These are phyloP conservation scores for Fusarium nanum DNA, from an alignment of 2,329 filamentous ascomycete genomes.

Conservation along the genomic window DNA sequence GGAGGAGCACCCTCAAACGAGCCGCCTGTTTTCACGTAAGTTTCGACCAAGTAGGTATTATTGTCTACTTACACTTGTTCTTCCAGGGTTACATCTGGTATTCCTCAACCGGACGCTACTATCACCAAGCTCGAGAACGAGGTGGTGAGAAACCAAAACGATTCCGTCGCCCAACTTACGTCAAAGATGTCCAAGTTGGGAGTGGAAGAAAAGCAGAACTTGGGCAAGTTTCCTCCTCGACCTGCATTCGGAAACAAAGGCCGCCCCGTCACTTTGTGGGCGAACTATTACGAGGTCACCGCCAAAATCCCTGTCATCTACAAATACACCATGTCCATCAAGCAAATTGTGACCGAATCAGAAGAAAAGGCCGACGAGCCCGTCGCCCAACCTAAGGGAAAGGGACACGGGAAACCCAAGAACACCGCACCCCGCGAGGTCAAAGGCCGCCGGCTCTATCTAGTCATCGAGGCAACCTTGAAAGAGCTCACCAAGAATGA, in stretches of 20 bases:
- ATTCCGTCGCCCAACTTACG: constrained; percentile 48
- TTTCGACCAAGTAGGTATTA: neutral
- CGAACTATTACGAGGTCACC: constrained; percentile 65
- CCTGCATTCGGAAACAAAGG: constrained; percentile 63
- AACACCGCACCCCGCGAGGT: constrained; percentile 46
- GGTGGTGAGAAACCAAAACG: constrained; percentile 49
- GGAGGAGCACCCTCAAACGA: constrained; percentile 13
- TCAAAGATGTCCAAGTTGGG: constrained; percentile 53
- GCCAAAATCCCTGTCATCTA: constrained; percentile 54
- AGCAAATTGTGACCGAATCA: constrained; percentile 34
- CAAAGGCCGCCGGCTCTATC: constrained; percentile 58
- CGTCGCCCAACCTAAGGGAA: constrained; percentile 22
- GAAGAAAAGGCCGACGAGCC: constrained; percentile 15
- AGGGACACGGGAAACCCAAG: constrained; percentile 18
- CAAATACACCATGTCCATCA: constrained; percentile 60
- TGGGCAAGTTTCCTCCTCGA: constrained; percentile 57
- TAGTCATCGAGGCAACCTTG: constrained; percentile 56
- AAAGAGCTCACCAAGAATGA: constrained; percentile 49
- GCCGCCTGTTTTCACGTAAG: constrained; percentile 40
- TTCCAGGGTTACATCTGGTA: constrained; percentile 40
- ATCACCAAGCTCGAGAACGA: constrained; percentile 56
- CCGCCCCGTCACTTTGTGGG: constrained; percentile 58
- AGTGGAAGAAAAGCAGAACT: constrained; percentile 40
- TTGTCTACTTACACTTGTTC: constrained; percentile 12
- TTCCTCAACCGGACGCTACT: constrained; percentile 41